Base-by-base conservation (phyloP, 352 stramenopile genomes). In the Plasmopara halstedii region DNA sequence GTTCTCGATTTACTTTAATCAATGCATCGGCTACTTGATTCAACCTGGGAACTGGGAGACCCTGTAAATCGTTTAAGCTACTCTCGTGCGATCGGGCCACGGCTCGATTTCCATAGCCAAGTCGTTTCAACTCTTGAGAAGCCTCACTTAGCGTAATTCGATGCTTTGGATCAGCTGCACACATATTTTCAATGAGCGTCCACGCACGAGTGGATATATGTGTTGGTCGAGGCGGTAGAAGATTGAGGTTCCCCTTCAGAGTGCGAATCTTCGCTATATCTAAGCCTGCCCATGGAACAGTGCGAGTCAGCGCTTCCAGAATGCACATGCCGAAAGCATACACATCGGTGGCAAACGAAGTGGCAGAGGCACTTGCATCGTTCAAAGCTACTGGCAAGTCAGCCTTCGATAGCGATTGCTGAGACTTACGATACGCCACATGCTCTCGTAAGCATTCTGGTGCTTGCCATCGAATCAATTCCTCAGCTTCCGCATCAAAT, bases 251-350 rank as follows among this genome's bases (percentile, higher is more conserved):
- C 3, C 58, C 53, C 53, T 88, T 88, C 7, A 84, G 58, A 15
- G 64, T 69, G 11, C 62, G 60, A 23, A 88, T 67, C 40, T 79
- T 69, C 0, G 55, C 18, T 8, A 66, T 50, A n/a, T 78, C 66
- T 31, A 83, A 41, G 1, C 40, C 58, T 10, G 34, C 50, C 76
- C 76, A 90, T 0, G 78, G 78, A 0, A 70, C 46, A 8, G 67
- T 59, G 0, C 59, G 56, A 1, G 75, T 84, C 20, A 86, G 48
- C 1, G 72, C 65, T 31, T 90, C 75, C 6, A 85, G n/a, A 19
- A 88, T 84, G 32, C 69, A 85, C 75, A 90, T 85, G n/a, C 78
- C 78, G 27, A 88, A 77, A 10, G 73, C 69, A 48, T 84, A 90
- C 29, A 88, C 64, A 41, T 90, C 75, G 0, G 62, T 70, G 2